A percentile compares a stretch with the other conserved stretches of the same genome.
Conservation (phyloP, 2,329 filamentous ascomycete species). For the Epichloe baconii region DNA sequence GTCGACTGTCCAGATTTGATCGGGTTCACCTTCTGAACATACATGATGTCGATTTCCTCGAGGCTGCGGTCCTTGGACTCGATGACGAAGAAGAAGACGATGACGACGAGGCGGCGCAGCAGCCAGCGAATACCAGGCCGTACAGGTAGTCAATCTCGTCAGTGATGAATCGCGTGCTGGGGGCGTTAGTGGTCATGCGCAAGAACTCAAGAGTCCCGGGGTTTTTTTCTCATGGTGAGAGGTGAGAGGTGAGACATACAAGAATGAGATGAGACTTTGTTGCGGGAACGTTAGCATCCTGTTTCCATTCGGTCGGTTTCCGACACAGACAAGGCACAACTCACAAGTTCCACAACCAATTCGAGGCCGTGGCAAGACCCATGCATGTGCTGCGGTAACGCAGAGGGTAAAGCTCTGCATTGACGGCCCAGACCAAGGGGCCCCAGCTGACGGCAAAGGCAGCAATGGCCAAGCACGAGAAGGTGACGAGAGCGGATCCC, state of each 20-base stretch:
- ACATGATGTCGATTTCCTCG: conserved; percentile 71
- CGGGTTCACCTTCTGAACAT: conserved; percentile 39
- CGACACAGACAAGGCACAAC: conserved; percentile 6
- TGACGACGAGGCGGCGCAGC: conserved; percentile 47
- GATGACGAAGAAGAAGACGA: conserved; percentile 66
- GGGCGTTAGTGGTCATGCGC: conserved; percentile 11
- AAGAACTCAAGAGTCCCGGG: no score
- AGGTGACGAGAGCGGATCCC: conserved; percentile 50
- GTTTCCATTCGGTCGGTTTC: neutral
- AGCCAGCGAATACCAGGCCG: conserved; percentile 59
- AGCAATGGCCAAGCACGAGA: conserved; percentile 55
- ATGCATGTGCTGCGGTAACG: conserved; percentile 41
- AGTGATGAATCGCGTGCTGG: conserved; percentile 57
- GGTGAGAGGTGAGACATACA: conserved; percentile 18
- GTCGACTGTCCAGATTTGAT: conserved; percentile 24
- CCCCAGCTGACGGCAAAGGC: conserved; percentile 59
- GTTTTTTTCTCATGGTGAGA: neutral
- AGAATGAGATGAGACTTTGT: conserved; percentile 30
- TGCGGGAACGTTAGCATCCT: neutral
- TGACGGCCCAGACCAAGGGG: conserved; percentile 53
- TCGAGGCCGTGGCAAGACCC: conserved; percentile 42
- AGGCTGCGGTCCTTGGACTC: conserved; percentile 59
- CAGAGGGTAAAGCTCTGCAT: conserved; percentile 51
- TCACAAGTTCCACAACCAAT: conserved; percentile 54
- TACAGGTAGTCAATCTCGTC: conserved; percentile 55